Evolutionary conservation across 129 eudicot genomes (phyloP).

Genomic region (Artemisia argyi): DNA sequence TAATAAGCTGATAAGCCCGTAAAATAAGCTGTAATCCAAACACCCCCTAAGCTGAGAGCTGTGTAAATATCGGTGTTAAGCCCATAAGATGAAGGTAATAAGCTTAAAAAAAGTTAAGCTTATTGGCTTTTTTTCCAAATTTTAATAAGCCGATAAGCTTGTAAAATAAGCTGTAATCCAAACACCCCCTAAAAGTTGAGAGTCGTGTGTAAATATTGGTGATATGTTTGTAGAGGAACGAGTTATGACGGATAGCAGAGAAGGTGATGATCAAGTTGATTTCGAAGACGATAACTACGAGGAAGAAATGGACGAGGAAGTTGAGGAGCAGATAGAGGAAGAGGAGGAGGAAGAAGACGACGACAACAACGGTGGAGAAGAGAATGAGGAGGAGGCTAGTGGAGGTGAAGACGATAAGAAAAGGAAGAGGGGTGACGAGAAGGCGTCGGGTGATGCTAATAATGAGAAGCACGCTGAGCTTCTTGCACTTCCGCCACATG

Average conservation of each 20-base stretch:
- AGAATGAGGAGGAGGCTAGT: not conserved
- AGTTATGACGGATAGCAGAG: constrained; percentile 83
- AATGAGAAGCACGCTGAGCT: constrained; percentile 63
- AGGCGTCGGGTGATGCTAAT: constrained; percentile 40
- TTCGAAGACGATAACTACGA: constrained; percentile 84
- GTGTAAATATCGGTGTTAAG: no score
- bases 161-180: no score
- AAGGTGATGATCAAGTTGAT: constrained; percentile 93
- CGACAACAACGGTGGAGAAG: constrained; percentile 38
- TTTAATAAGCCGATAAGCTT: no score
- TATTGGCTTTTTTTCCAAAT: no score
- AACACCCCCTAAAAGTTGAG: no score
- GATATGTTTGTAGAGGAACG: constrained; percentile 22
- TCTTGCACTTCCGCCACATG: constrained; percentile 89
- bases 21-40: no score
- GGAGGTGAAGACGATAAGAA: not conserved
- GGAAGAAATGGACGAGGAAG: constrained; percentile 91
- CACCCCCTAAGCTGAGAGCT: no score
- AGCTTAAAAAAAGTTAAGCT: no score
- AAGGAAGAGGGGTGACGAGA: constrained; percentile 38
- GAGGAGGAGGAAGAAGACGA: constrained; percentile 62
- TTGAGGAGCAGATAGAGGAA: constrained; percentile 72
- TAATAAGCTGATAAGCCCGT: no score
- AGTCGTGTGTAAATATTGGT: no score
- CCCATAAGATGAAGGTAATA: no score